These are phyloP conservation scores for Chlamydomonas sphaeroides DNA, from an alignment of 139 green algal genomes.

Conservation along the genomic window DNA sequence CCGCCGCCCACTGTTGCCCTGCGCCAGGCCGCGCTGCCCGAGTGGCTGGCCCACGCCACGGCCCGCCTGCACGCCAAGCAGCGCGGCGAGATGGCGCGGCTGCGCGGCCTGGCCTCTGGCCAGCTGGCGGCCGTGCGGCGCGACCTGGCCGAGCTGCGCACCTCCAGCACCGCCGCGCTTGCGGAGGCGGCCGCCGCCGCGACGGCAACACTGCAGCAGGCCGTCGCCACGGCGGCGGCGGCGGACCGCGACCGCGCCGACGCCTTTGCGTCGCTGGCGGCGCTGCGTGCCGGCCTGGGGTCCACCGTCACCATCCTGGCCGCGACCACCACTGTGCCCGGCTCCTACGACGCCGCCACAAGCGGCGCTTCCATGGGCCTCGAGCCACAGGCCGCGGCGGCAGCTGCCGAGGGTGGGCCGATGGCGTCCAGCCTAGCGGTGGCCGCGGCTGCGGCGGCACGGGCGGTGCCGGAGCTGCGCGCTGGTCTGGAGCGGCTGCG, in stretches of 20 bases:
- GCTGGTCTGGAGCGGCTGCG: constrained; percentile 9
- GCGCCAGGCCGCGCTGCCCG: constrained; percentile 24
- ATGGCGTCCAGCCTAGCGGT: not conserved
- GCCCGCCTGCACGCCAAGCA: constrained; percentile 16
- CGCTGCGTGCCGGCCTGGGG: not conserved
- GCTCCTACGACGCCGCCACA: too few species aligned
- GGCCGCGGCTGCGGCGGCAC: not conserved
- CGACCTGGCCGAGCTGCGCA: constrained; percentile 9
- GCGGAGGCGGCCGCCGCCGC: not conserved
- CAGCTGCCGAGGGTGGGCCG: too few species aligned
- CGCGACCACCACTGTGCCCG: too few species aligned
- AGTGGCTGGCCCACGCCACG: constrained; percentile 31
- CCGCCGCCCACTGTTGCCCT: too few species aligned
- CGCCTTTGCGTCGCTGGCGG: too few species aligned
- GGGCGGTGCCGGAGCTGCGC: constrained; percentile 18
- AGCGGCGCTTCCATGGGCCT: too few species aligned
- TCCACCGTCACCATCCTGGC: not conserved
- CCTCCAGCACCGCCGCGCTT: not conserved
- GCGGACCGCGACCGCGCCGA: too few species aligned
- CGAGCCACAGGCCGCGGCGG: too few species aligned
- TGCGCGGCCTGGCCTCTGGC: constrained; percentile 25
- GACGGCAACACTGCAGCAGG: constrained; percentile 3
- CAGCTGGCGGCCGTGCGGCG: constrained; percentile 22
- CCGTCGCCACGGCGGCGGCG: too few species aligned
- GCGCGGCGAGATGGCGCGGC: constrained; percentile 1